Evolutionary conservation across 2,329 filamentous ascomycete genomes (phyloP).

Genomic region (Leptographium lundbergii): DNA sequence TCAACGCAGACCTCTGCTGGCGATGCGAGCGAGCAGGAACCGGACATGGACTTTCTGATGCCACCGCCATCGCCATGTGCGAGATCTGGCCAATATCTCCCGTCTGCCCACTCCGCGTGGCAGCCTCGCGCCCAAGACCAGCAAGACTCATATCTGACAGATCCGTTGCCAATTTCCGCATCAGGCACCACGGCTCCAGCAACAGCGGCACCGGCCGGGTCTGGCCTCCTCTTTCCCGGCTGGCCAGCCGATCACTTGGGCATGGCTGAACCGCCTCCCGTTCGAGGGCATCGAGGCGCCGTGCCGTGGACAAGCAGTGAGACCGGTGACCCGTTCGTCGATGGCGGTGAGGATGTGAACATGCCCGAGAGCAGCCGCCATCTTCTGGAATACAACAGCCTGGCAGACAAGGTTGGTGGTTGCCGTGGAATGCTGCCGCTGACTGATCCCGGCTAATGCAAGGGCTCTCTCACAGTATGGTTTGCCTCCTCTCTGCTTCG

Average conservation of each 20-base stretch:
- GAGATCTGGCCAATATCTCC: not conserved
- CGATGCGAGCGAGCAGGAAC: not conserved
- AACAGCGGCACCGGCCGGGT: not conserved
- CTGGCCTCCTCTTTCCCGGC: not conserved
- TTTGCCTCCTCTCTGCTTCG: conserved; percentile 27
- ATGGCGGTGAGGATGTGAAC: conserved; percentile 34
- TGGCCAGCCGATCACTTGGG: not conserved
- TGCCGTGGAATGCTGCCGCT: not conserved
- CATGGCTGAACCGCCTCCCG: not conserved
- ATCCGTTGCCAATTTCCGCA: not conserved
- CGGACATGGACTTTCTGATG: not conserved
- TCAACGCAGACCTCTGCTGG: not conserved
- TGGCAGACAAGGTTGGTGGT: conserved; percentile 40
- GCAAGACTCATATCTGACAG: not conserved
- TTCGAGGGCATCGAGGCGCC: conserved; percentile 26
- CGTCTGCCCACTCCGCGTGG: not conserved
- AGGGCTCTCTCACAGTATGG: conserved; percentile 33
- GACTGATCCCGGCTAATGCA: not conserved
- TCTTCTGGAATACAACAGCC: conserved; percentile 45
- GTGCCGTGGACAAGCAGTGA: conserved; percentile 45
- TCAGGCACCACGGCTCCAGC: not conserved
- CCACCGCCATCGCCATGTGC: not conserved
- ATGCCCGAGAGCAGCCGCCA: conserved; percentile 28
- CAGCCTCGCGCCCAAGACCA: not conserved
- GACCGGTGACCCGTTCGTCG: conserved; percentile 27